Base-by-base conservation (phyloP, 2,329 filamentous ascomycete genomes). In the Arthroderma sp. region DNA sequence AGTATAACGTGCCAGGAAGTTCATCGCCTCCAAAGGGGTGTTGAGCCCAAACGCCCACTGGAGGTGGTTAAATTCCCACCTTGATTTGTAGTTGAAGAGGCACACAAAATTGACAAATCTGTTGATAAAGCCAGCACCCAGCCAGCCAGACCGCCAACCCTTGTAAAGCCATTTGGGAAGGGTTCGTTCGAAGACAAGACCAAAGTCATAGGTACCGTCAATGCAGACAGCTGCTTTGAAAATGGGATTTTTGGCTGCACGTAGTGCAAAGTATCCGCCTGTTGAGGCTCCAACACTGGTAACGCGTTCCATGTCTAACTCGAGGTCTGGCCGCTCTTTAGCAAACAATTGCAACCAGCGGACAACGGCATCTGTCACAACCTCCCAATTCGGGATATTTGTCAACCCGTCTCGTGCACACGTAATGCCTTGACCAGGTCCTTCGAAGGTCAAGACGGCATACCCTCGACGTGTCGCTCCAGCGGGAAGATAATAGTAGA, bases 181-280 rank as follows among this genome's bases (percentile, higher is more conserved):
- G 38, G 59, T 50, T 28, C 51, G 56, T 6, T 36, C 41, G 3
- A 32, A 51, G 55, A 15, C 64, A 47, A 40, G 60, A 57, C 45
- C 51, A 62, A 47, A 67, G 49, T 56, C 54, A 53, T 62, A 67
- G 38, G 64, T 57, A 1, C 52, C 50, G 42, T 69, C 66, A 11
- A 65, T 52, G 4, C 59, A 50, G 4, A 72, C 53, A 47, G 64
- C 69, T 0, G 69, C 70, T 45, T 63, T 65, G 57, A 72, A 55
- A 0, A 70, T 62, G 0, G 58, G 46, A 50, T 72, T 68, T 0
- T 54, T 50, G 0, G 64, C 65, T 1, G 53, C 64, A 0, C 71
- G 64, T 5, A 73, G 57, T 1, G 69, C 66, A 40, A 63, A 66
- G 49, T 72, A 73, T 1, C 63, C 71, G 2, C 71, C 69, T 49